These are phyloP conservation scores for Penicillium glabrum DNA, from an alignment of 2,329 filamentous ascomycete species.

Conservation along the genomic window DNA sequence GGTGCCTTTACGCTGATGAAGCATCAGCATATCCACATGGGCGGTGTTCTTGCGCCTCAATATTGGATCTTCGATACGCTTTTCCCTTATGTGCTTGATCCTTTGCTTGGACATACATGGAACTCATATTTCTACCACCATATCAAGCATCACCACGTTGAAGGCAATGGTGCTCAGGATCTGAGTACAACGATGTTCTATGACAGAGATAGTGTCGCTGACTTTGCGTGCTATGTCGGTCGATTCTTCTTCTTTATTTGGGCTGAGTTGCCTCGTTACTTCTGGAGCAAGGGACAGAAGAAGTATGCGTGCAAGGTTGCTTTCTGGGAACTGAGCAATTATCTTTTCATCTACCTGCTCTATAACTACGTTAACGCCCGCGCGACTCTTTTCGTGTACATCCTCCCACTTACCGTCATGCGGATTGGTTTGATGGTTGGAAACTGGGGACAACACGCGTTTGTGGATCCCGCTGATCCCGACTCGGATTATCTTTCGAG, in stretches of 20 bases:
- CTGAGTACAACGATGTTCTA: conserved; percentile 74
- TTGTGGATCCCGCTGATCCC: conserved; percentile 73
- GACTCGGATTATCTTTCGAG: conserved; percentile 77
- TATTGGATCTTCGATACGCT: conserved; percentile 59
- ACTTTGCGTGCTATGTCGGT: conserved; percentile 71
- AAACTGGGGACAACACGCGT: conserved; percentile 82
- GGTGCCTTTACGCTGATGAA: conserved; percentile 78
- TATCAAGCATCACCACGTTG: conserved; percentile 82
- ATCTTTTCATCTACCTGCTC: conserved; percentile 53
- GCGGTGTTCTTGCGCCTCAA: conserved; percentile 62
- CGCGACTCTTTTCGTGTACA: conserved; percentile 63
- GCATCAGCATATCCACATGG: conserved; percentile 81
- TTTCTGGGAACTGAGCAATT: conserved; percentile 62
- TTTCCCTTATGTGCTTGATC: conserved; percentile 74
- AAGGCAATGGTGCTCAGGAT: conserved; percentile 75
- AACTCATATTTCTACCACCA: conserved; percentile 85
- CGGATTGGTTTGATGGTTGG: conserved; percentile 75
- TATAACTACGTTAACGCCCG: conserved; percentile 51
- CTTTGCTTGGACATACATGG: conserved; percentile 80
- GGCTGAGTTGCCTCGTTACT: conserved; percentile 74
- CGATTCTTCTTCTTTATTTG: conserved; percentile 74
- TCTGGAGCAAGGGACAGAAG: conserved; percentile 62
- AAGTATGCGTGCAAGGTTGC: conserved; percentile 56
- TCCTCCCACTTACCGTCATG: conserved; percentile 66
- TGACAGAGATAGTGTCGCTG: conserved; percentile 65